Evolutionary conservation across 306 rosid species (phyloP), one percentile per base, ranked within the genome.

Genomic region (Ceratonia siliqua): DNA sequence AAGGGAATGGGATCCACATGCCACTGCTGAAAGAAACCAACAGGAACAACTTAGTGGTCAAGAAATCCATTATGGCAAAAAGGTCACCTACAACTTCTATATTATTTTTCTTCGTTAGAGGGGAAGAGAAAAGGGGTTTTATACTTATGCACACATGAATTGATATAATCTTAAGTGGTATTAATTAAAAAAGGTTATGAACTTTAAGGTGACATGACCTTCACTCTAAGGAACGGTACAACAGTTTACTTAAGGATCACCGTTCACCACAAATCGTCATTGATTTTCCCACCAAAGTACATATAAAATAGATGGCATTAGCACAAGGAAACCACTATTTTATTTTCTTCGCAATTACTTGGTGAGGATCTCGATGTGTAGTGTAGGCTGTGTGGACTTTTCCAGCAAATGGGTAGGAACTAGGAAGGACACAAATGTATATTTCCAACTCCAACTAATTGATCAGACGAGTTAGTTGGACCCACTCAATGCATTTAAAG

Each of bases 241-340:
- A 28, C 32, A 28, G 32, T 28, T 28, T 28, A 28, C 32, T 28
- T 4, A 28, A 28, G 32, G n/a, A n/a, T n/a, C n/a, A n/a, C n/a
- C n/a, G n/a, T n/a, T n/a, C n/a, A n/a, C n/a, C n/a, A n/a, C n/a
- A n/a, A n/a, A n/a, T n/a, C n/a, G n/a, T n/a, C n/a, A n/a, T n/a
- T n/a, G n/a, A n/a, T n/a, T n/a, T n/a, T n/a, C n/a, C n/a, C n/a
- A n/a, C n/a, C n/a, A n/a, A n/a, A n/a, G n/a, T n/a, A n/a, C n/a
- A n/a, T n/a, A 10, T 3, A 10, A 39, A 2, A 39, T 39, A 1
- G 28, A 62, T 33, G 18, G 4, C 11, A 11, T 22, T 12, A 5
- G 52, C 50, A 42, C 52, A 41, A 42, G 55, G 55, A 42, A 43
- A 43, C 71, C 42, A 43, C n/a, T n/a, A n/a, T n/a, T n/a, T n/a